Conservation (phyloP, 2,329 filamentous ascomycete genomes). For the Aureobasidium subglaciale region DNA sequence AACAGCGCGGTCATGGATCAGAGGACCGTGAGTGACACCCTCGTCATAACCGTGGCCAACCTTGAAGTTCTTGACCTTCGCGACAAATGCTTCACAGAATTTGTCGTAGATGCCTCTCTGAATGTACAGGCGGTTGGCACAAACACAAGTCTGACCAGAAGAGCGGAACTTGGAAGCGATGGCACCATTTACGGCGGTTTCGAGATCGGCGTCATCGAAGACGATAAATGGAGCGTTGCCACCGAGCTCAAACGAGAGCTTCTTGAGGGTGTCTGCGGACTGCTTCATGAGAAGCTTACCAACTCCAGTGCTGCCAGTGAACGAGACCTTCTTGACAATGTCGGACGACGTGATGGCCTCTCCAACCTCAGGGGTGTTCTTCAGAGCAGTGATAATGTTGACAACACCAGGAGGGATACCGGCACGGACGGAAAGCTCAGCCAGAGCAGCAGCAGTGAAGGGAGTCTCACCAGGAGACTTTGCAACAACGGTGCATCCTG, state of each 20-base stretch:
- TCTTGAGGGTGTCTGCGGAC: slow-evolving; percentile 74
- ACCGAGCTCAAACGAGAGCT: slow-evolving; percentile 81
- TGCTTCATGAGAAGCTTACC: slow-evolving; percentile 83
- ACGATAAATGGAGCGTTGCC: slow-evolving; percentile 96
- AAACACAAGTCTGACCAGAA: slow-evolving; percentile 90
- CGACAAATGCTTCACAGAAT: slow-evolving; percentile 62
- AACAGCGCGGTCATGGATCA: slow-evolving; percentile 79
- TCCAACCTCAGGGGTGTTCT: slow-evolving; percentile 76
- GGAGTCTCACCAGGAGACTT: slow-evolving; percentile 92
- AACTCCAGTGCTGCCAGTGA: slow-evolving; percentile 69
- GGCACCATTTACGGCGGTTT: slow-evolving; percentile 74
- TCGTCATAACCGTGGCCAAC: slow-evolving; percentile 68
- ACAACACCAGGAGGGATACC: slow-evolving; percentile 87
- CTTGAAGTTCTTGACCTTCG: slow-evolving; percentile 66
- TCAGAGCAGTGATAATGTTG: slow-evolving; percentile 73
- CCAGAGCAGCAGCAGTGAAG: slow-evolving; percentile 79
- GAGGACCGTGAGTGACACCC: slow-evolving; percentile 68
- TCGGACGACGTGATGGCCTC: slow-evolving; percentile 68
- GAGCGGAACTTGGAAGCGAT: slow-evolving; percentile 87
- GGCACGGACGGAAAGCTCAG: slow-evolving; percentile 77
- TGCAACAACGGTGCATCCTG: slow-evolving; percentile 89
- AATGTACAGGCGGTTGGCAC: slow-evolving; percentile 69
- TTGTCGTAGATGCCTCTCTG: slow-evolving; percentile 71
- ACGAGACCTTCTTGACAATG: slow-evolving; percentile 80
- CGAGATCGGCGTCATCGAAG: slow-evolving; percentile 86